Evolutionary conservation across 257 asterid genomes (phyloP).

Genomic region (Nicotiana paniculata): DNA sequence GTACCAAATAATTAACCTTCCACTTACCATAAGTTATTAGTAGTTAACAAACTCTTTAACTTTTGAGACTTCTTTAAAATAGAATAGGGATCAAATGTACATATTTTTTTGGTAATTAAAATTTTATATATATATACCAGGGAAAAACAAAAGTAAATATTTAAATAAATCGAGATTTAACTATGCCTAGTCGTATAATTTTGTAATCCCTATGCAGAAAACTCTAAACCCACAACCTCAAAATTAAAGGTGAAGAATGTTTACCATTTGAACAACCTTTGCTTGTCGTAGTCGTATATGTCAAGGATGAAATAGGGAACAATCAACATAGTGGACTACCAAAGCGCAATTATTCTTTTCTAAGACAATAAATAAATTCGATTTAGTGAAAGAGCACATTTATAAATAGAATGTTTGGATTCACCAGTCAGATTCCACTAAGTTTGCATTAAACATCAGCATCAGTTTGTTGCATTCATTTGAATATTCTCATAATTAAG

Average conservation of each 20-base stretch:
- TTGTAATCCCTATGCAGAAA: too few relatives aligned
- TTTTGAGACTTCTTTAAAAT: neutral
- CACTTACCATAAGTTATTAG: too few relatives aligned
- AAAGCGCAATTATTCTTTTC: neutral
- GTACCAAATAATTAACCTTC: too few relatives aligned
- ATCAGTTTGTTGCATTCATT: constrained; percentile 10
- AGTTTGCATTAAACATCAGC: neutral
- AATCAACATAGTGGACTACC: neutral
- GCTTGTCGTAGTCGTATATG: neutral
- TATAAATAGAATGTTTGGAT: neutral
- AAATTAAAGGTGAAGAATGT: too few relatives aligned
- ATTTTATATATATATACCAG: too few relatives aligned
- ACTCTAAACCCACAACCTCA: too few relatives aligned
- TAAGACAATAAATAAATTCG: too few relatives aligned
- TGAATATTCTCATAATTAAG: neutral
- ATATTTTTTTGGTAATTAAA: neutral
- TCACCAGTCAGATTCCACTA: constrained; percentile 25
- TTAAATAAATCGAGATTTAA: neutral
- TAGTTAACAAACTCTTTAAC: too few relatives aligned
- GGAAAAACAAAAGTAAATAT: neutral
- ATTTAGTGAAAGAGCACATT: neutral
- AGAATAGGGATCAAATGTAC: neutral
- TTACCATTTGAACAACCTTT: too few relatives aligned
- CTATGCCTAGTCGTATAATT: neutral
- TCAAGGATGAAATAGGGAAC: neutral